Evolutionary conservation across 352 stramenopile species (phyloP).

Genomic region (Aphanomyces invadans): DNA sequence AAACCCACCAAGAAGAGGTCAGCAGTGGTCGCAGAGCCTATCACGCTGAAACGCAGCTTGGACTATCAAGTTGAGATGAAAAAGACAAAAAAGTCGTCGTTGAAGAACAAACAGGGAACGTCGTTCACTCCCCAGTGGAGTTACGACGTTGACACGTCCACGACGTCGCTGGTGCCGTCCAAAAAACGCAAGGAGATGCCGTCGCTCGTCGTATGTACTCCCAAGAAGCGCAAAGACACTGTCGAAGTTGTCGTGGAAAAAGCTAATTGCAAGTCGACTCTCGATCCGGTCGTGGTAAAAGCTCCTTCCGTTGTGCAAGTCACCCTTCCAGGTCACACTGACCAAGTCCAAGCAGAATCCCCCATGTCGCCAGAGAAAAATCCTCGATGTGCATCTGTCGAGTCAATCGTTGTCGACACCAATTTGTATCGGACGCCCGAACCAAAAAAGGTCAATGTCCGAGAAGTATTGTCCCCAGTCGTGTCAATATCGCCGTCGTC

Average conservation of each 20-base stretch:
- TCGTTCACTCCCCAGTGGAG: neutral
- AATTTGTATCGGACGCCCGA: neutral
- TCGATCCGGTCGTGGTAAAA: too few species aligned
- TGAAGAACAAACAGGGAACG: constrained; percentile 9
- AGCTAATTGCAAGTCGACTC: constrained; percentile 18
- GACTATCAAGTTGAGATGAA: neutral
- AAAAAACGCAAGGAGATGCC: neutral
- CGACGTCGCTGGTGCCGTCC: too few species aligned
- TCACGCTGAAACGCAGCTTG: constrained; percentile 19
- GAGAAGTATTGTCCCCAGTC: constrained; percentile 42
- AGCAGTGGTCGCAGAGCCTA: constrained; percentile 22
- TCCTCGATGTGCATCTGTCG: neutral
- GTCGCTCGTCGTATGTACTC: constrained; percentile 32
- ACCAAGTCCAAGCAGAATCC: too few species aligned
- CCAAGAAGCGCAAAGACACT: constrained; percentile 26
- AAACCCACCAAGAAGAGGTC: constrained; percentile 28
- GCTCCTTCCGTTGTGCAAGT: too few species aligned
- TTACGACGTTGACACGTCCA: neutral
- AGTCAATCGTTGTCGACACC: neutral
- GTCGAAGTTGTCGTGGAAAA: constrained; percentile 23
- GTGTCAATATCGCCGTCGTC: constrained; percentile 64
- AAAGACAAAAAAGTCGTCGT: constrained; percentile 17
- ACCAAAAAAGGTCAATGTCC: neutral
- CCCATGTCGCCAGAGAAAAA: neutral
- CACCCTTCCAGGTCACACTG: too few species aligned